These are phyloP conservation scores for Globisporangium splendens DNA, from an alignment of 352 stramenopile genomes.

Conservation along the genomic window DNA sequence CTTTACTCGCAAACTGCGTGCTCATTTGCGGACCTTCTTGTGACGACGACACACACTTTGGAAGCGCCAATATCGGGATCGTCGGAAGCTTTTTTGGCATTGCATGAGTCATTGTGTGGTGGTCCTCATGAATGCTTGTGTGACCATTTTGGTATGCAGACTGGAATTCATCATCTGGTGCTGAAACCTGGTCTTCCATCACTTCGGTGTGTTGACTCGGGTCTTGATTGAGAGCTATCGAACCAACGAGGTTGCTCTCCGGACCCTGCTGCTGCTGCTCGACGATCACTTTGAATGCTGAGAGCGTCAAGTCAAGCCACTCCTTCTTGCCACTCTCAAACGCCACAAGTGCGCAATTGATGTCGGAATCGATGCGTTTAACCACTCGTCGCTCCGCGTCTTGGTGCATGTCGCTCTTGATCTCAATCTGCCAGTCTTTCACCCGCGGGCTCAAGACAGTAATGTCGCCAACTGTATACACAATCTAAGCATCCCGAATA, in stretches of 20 bases:
- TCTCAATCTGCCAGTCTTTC: slow-evolving; percentile 44
- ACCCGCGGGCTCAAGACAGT: slow-evolving; percentile 26
- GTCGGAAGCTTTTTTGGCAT: no score
- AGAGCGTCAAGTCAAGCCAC: slow-evolving; percentile 49
- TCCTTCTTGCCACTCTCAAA: slow-evolving; percentile 47
- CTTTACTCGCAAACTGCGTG: neutral
- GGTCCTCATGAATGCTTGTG: no score
- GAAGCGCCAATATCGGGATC: no score
- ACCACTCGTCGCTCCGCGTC: slow-evolving; percentile 23
- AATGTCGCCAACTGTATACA: slow-evolving; percentile 42
- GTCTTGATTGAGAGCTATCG: no score
- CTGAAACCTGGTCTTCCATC: no score
- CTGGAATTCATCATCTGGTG: no score
- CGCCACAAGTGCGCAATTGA: slow-evolving; percentile 51
- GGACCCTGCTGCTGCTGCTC: neutral
- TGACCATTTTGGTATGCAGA: no score
- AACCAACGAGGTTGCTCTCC: neutral
- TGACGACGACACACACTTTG: neutral
- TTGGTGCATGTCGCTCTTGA: slow-evolving; percentile 20
- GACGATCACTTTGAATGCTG: slow-evolving; percentile 33
- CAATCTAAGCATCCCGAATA: no score
- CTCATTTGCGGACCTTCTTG: neutral
- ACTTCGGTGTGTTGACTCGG: no score
- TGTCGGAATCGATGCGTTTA: slow-evolving; percentile 44
- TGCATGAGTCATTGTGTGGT: no score